phyloP scores from a whole-genome alignment of 306 rosid species.

The Hippophae gyantsensis region DNA sequence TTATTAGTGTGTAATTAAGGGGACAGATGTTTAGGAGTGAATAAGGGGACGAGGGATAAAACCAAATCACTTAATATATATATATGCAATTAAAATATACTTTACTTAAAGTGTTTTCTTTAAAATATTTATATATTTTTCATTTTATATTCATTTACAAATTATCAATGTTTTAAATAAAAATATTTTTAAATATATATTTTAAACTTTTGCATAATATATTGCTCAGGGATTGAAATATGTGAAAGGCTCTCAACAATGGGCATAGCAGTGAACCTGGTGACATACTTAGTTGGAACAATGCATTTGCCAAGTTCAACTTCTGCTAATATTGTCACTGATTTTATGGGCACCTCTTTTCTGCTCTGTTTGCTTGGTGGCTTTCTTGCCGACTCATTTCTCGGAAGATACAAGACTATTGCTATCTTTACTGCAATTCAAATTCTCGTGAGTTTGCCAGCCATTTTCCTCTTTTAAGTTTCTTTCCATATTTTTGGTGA shows the following conservation, averaged over 20 bases:
- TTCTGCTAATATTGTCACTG: constrained; percentile 89
- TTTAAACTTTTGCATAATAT: not conserved
- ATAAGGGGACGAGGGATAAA: too few species aligned
- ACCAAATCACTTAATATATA: too few species aligned
- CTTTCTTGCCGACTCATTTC: constrained; percentile 86
- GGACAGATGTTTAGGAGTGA: too few species aligned
- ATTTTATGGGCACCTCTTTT: constrained; percentile 77
- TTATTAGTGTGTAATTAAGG: too few species aligned
- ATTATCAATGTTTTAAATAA: too few species aligned
- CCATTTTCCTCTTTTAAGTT: too few species aligned
- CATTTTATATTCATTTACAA: too few species aligned
- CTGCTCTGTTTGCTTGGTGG: constrained; percentile 87
- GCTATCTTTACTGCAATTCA: constrained; percentile 67
- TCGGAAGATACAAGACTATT: constrained; percentile 74
- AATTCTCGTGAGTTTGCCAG: constrained; percentile 35
- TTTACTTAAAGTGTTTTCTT: too few species aligned
- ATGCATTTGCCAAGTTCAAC: constrained; percentile 89
- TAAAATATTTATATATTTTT: too few species aligned
- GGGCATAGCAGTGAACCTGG: constrained; percentile 86
- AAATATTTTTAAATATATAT: too few species aligned
- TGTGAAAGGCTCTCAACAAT: constrained; percentile 91
- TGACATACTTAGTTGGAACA: constrained; percentile 70
- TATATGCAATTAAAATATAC: too few species aligned
- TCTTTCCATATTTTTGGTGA: not conserved
- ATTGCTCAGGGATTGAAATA: constrained; percentile 57